These are phyloP conservation scores for Stylosanthes scabra DNA, from an alignment of 331 rosid genomes.

Conservation along the genomic window DNA sequence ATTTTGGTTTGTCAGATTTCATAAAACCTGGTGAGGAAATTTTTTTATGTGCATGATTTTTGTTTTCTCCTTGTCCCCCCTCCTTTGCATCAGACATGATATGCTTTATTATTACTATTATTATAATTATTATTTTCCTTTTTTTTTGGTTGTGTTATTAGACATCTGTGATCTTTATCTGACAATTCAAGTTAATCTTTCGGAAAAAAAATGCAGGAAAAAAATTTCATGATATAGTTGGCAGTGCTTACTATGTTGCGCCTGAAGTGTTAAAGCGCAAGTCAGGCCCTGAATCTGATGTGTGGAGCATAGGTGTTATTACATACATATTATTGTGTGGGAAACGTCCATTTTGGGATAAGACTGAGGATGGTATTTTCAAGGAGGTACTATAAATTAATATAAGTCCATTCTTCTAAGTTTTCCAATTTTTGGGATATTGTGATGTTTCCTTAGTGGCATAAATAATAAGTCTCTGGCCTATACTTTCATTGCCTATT, in stretches of 20 bases:
- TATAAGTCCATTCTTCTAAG: slow-evolving; percentile 27
- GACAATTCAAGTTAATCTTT: slow-evolving; percentile 13
- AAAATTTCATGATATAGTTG: slow-evolving; percentile 87
- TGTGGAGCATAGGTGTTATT: slow-evolving; percentile 97
- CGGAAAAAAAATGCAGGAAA: slow-evolving; percentile 52
- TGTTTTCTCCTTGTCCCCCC: background rate
- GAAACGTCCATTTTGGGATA: slow-evolving; percentile 98
- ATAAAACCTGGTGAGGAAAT: slow-evolving; percentile 66
- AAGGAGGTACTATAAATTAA: slow-evolving; percentile 67
- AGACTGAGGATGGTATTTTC: slow-evolving; percentile 94
- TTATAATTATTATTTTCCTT: too few species aligned
- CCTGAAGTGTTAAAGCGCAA: slow-evolving; percentile 90
- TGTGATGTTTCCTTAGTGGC: background rate
- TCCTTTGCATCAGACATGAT: background rate
- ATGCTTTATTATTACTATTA: too few species aligned
- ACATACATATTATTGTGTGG: slow-evolving; percentile 93
- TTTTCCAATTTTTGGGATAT: background rate
- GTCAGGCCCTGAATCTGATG: slow-evolving; percentile 96
- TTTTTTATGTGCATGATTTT: background rate
- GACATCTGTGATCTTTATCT: slow-evolving; percentile 11
- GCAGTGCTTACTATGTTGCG: slow-evolving; percentile 98
- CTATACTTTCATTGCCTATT: slow-evolving; percentile 1
- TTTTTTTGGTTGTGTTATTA: background rate
- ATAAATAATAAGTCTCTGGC: slow-evolving; percentile 3
- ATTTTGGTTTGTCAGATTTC: slow-evolving; percentile 87